phyloP scores from a whole-genome alignment of 441 rosid species.

The Pelargonium cotyledonis region DNA sequence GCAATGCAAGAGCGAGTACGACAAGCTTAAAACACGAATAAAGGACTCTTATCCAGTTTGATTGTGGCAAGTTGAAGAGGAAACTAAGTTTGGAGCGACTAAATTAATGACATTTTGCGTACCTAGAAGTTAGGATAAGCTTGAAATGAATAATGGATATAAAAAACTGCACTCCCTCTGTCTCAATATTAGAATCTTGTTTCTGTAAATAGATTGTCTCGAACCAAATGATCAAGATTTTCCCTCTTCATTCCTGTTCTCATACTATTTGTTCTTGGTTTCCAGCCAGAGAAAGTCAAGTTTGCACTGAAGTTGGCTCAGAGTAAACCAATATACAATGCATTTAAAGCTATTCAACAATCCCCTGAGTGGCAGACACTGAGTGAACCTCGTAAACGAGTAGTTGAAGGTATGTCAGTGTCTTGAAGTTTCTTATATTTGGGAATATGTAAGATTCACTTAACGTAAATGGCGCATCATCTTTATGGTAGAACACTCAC shows the following conservation, averaged over 20 bases:
- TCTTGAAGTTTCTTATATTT: neutral
- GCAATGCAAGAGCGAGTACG: too few species aligned
- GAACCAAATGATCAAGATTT: neutral
- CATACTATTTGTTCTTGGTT: neutral
- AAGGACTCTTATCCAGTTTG: too few species aligned
- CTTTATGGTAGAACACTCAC: neutral
- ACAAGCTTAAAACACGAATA: too few species aligned
- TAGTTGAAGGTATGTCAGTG: slow-evolving; percentile 57
- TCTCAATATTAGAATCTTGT: too few species aligned
- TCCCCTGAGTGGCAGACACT: slow-evolving; percentile 60
- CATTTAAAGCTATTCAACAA: slow-evolving; percentile 65
- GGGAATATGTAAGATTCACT: neutral
- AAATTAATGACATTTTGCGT: neutral
- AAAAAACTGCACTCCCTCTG: too few species aligned
- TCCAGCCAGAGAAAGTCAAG: slow-evolving; percentile 75
- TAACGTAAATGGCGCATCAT: neutral
- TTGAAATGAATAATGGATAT: neutral
- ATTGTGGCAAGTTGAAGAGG: too few species aligned
- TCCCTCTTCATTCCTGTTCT: slow-evolving; percentile 17
- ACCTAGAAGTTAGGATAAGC: neutral
- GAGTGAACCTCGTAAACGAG: slow-evolving; percentile 60
- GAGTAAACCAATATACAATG: slow-evolving; percentile 71
- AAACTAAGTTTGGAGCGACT: neutral
- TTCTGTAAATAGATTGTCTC: too few species aligned
- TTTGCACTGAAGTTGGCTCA: slow-evolving; percentile 67